Evolutionary conservation across 768 basidiomycete genomes (phyloP).

Genomic region (Phaffia australis): DNA sequence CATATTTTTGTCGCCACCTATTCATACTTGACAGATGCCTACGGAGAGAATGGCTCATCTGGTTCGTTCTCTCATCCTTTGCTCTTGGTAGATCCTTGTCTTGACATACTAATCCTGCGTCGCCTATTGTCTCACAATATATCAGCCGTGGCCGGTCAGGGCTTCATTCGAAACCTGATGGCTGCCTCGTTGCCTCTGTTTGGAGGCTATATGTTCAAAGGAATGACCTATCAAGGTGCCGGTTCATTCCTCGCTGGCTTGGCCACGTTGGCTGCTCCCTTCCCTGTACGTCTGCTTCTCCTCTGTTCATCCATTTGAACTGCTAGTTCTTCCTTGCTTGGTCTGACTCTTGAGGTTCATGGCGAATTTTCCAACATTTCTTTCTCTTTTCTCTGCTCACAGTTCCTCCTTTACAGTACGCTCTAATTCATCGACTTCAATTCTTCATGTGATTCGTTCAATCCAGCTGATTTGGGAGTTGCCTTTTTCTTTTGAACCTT

Average conservation of each 20-base stretch:
- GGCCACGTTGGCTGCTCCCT: slow-evolving; percentile 16
- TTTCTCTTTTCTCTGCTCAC: neutral
- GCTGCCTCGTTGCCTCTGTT: slow-evolving; percentile 5
- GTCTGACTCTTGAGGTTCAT: neutral
- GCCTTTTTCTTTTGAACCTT: no score
- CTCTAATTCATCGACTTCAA: no score
- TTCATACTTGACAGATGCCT: slow-evolving; percentile 20
- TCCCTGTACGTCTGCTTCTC: slow-evolving; percentile 2
- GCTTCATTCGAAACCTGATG: slow-evolving; percentile 5
- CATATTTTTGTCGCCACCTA: slow-evolving; percentile 16
- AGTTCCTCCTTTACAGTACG: slow-evolving; percentile 20
- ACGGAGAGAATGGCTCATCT: slow-evolving; percentile 18
- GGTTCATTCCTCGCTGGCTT: slow-evolving; percentile 10
- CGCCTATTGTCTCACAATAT: no score
- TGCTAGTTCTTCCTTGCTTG: neutral
- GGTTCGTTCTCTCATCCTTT: no score
- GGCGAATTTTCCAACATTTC: neutral
- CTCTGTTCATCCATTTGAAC: neutral
- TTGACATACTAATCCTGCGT: no score
- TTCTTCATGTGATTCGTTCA: no score
- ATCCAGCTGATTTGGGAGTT: no score
- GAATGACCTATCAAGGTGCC: slow-evolving; percentile 13
- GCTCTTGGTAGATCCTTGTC: no score
- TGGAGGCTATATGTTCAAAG: slow-evolving; percentile 20
- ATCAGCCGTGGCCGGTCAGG: slow-evolving; percentile 17